These are phyloP conservation scores for Cicer judaicum DNA, from an alignment of 306 rosid genomes.

Conservation along the genomic window DNA sequence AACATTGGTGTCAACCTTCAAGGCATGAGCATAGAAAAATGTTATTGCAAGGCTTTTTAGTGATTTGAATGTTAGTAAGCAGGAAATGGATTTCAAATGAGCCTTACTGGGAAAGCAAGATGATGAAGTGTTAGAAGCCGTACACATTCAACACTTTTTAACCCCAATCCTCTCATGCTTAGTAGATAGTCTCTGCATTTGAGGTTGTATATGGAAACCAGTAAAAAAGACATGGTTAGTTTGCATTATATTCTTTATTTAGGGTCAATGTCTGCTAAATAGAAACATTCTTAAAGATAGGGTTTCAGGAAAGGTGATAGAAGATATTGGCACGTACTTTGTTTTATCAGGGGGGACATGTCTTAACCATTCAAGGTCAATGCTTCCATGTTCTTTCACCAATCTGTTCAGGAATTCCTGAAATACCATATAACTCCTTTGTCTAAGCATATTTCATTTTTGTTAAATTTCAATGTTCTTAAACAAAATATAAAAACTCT, in stretches of 20 bases:
- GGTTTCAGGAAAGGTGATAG: constrained; percentile 19
- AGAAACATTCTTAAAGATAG: constrained; percentile 24
- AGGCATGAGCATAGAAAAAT: constrained; percentile 35
- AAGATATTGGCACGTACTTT: constrained; percentile 68
- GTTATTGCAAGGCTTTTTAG: constrained; percentile 37
- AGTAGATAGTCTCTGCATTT: constrained; percentile 79
- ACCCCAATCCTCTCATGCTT: constrained; percentile 85
- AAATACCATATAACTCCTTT: constrained; percentile 40
- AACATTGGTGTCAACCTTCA: constrained; percentile 96
- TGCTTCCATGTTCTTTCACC: constrained; percentile 83
- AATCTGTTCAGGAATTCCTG: constrained; percentile 86
- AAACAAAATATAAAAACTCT: too few species aligned
- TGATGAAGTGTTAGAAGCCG: constrained; percentile 92
- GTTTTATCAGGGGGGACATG: constrained; percentile 84
- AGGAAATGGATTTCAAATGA: constrained; percentile 35
- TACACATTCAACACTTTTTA: constrained; percentile 96
- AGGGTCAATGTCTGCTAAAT: constrained; percentile 18
- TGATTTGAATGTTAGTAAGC: constrained; percentile 30
- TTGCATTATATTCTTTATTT: constrained; percentile 32
- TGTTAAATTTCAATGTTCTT: constrained; percentile 10
- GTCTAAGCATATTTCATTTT: constrained; percentile 23
- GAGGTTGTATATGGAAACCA: constrained; percentile 29
- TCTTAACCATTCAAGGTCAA: constrained; percentile 95
- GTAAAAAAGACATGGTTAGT: constrained; percentile 37
- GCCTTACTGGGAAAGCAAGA: constrained; percentile 93